Conservation (phyloP, 1,284 basidiomycete genomes). For the Heterobasidion irregulare region DNA sequence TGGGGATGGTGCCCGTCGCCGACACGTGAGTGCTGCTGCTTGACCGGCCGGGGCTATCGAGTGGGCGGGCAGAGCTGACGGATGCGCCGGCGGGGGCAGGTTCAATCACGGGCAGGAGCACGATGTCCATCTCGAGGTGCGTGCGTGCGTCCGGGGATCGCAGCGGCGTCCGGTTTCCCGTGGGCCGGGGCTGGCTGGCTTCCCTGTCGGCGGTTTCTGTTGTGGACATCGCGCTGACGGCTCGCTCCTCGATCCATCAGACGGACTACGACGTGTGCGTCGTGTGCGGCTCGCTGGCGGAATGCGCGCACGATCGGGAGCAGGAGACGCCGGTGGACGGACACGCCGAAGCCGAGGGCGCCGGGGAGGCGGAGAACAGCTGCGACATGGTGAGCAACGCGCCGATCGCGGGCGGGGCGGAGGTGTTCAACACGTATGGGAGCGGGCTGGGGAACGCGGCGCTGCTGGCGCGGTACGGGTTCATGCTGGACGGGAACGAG, state of each 20-base stretch:
- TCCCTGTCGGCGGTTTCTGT: not conserved
- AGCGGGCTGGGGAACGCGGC: constrained; percentile 60
- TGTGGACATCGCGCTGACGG: not conserved
- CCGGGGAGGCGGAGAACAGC: constrained; percentile 27
- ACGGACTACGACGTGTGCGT: constrained; percentile 82
- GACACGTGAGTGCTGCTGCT: constrained; percentile 57
- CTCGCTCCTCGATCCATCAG: constrained; percentile 22
- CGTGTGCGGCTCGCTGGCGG: constrained; percentile 65
- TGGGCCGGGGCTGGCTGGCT: no score
- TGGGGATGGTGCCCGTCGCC: constrained; percentile 85
- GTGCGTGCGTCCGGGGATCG: constrained; percentile 5
- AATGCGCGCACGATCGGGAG: constrained; percentile 66
- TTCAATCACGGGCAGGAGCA: constrained; percentile 79
- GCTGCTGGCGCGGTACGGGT: constrained; percentile 71
- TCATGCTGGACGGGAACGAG: constrained; percentile 56
- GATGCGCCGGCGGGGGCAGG: constrained; percentile 24
- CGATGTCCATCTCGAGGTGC: constrained; percentile 72
- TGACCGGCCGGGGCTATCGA: not conserved
- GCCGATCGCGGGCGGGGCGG: constrained; percentile 39
- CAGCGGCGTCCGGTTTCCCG: no score
- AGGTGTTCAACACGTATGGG: constrained; percentile 88
- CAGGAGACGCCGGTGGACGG: not conserved
- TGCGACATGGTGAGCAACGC: constrained; percentile 63
- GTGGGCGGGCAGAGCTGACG: not conserved
- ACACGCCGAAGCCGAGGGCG: not conserved